Evolutionary conservation across 352 stramenopile species (phyloP).

Genomic region (Pilasporangium apinafurcum): DNA sequence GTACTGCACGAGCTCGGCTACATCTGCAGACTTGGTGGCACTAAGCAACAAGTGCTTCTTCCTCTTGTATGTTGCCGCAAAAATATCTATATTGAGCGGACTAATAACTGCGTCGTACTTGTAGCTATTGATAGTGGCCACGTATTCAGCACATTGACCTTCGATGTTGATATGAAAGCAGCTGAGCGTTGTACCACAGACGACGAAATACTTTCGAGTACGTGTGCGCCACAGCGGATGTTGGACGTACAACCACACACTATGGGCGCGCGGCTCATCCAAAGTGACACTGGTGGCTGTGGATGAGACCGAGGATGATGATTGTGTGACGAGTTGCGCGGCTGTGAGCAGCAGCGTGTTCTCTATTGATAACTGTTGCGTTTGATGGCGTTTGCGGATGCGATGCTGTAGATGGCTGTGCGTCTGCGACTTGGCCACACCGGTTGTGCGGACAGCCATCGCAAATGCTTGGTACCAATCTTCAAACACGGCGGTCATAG

Average conservation of each 20-base stretch:
- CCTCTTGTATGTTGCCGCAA: neutral
- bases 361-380: neutral
- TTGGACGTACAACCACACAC: conserved; percentile 28
- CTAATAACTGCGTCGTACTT: conserved; percentile 5
- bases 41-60: conserved; percentile 14
- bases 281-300: conserved; percentile 5
- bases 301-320: too few relatives aligned
- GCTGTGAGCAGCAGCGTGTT: neutral
- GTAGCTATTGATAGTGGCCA: conserved; percentile 11
- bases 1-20: conserved; percentile 3
- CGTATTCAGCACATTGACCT: conserved; percentile 26
- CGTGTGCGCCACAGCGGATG: conserved; percentile 28
- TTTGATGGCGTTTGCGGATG: neutral
- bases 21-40: neutral
- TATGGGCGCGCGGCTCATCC: conserved; percentile 12
- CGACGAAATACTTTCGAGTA: conserved; percentile 27
- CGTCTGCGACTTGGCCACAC: conserved; percentile 18
- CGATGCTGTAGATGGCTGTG: neutral
- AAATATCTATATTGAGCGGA: neutral
- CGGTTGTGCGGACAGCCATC: conserved; percentile 20
- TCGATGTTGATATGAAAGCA: conserved; percentile 51
- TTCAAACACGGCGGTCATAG: conserved; percentile 36
- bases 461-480: conserved; percentile 35
- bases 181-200: conserved; percentile 30
- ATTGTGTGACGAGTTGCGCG: neutral